Base-by-base conservation (phyloP, 345 rosid genomes). In the Corymbia maculata region DNA sequence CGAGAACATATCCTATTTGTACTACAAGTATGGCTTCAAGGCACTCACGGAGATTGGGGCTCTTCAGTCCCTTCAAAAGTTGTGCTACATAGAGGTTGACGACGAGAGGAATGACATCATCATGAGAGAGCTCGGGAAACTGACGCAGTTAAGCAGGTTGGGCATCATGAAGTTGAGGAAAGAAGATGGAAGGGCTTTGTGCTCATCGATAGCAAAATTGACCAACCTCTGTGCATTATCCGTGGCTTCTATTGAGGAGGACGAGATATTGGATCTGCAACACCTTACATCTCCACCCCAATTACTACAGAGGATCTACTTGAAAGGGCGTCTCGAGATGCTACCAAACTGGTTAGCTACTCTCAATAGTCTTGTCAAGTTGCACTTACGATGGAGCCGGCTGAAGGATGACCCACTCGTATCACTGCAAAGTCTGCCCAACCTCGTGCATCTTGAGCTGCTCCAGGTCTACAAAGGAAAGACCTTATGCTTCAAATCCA, bases 41-140 rank as follows among this genome's bases (percentile, higher is more conserved):
- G 89, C 88, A 50, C 88, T 88, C 13, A 86, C 52, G 51, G 88
- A 49, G 45, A 90, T 93, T 28, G 92, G 94, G 75, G 50, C 80
- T 28, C 42, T 93, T 70, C 90, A 86, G 68, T 91, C 90, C 52
- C 85, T 93, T 44, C 92, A 93, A 70, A 93, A 93, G 91, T 89
- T 92, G 32, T 85, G 91, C 66, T 87, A 80, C 50, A 66, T 91
- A 50, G 95, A 92, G 88, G 94, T 87, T 30, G 85, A 87, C 53
- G 85, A 90, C 12, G 89, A 79, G 36, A 61, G 80, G 9, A 85
- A 47, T 42, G 42, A 44, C 45, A 51, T 30, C 12, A 49, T 89
- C 87, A n/a, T 88, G 90, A 68, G 32, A 44, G 93, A 91, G 86
- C 51, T 92, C 13, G 93, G 94, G 86, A 93, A 57, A 87, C 66